Percentiles rank a stretch among this genome's conserved stretches.
These are phyloP conservation scores for Flaveria robusta DNA, from an alignment of 129 eudicot species.

Conservation along the genomic window DNA sequence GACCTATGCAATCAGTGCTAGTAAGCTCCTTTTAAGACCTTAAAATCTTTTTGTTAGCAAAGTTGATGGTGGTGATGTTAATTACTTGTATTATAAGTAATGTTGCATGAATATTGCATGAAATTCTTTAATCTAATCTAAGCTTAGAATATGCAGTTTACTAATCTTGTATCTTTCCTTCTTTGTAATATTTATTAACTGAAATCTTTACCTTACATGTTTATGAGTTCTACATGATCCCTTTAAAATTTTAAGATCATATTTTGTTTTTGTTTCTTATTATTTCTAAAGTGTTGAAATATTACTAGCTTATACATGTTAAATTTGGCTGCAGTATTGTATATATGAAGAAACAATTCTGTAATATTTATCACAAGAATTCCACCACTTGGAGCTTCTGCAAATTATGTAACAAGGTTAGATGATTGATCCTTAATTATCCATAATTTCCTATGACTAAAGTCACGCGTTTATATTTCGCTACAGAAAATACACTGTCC, in stretches of 20 bases:
- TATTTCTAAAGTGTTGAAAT: neutral
- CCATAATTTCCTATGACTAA: neutral
- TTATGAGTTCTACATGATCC: too few relatives aligned
- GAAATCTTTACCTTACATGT: too few relatives aligned
- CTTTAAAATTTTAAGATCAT: neutral
- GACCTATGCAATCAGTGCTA: neutral
- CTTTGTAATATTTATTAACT: too few relatives aligned
- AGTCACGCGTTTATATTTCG: neutral
- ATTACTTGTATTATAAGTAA: neutral
- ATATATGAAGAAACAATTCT: neutral
- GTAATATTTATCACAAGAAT: neutral
- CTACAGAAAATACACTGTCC: neutral
- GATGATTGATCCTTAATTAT: too few relatives aligned
- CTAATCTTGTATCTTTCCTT: too few relatives aligned
- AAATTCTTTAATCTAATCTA: too few relatives aligned
- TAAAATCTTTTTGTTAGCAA: neutral
- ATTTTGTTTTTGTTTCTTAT: neutral
- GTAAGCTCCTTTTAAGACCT: neutral
- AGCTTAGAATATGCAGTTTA: too few relatives aligned
- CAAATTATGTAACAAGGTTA: too few relatives aligned
- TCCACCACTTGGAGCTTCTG: neutral
- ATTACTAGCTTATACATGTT: neutral
- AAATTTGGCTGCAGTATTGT: conserved; percentile 7
- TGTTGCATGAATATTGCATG: too few relatives aligned
- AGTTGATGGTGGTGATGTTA: neutral